These are phyloP conservation scores for Suillus lakei DNA, from an alignment of 768 basidiomycete genomes.

Conservation along the genomic window DNA sequence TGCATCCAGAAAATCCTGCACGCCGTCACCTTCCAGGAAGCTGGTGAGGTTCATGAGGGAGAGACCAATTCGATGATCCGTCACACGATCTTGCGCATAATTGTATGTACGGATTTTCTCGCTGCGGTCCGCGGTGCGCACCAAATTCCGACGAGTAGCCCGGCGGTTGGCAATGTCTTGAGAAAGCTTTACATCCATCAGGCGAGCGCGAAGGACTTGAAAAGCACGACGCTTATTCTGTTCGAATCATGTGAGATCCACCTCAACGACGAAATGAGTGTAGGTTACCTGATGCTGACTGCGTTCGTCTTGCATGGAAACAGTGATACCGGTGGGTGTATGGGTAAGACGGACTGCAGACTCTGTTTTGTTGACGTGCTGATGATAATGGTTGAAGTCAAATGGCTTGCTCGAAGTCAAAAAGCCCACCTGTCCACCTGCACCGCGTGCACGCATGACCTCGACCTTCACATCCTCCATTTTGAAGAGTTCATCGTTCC, in stretches of 20 bases:
- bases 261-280: background rate
- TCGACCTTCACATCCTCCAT: conserved; percentile 90
- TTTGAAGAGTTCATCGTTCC: conserved; percentile 68
- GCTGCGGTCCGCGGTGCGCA: conserved; percentile 83
- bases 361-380: conserved; percentile 99
- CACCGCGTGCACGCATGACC: conserved; percentile 96
- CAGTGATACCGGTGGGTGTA: conserved; percentile 88
- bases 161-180: conserved; percentile 74
- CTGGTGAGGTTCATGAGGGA: conserved; percentile 69
- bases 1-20: conserved; percentile 61
- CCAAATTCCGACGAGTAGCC: conserved; percentile 69
- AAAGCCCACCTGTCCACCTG: conserved; percentile 84
- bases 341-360: conserved; percentile 96
- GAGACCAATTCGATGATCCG: conserved; percentile 88
- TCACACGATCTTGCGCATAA: conserved; percentile 91
- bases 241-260: background rate
- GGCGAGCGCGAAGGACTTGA: conserved; percentile 82
- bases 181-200: conserved; percentile 80
- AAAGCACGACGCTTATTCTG: conserved; percentile 95
- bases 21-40: conserved; percentile 68
- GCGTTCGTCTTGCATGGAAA: conserved; percentile 98
- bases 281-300: conserved; percentile 85
- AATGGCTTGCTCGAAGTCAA: background rate
- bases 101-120: conserved; percentile 98
- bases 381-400: conserved; percentile 5